Evolutionary conservation across 176 grass and related monocot genomes (phyloP), one percentile per base, ranked within the genome.

Genomic region (Rhynchospora breviuscula): DNA sequence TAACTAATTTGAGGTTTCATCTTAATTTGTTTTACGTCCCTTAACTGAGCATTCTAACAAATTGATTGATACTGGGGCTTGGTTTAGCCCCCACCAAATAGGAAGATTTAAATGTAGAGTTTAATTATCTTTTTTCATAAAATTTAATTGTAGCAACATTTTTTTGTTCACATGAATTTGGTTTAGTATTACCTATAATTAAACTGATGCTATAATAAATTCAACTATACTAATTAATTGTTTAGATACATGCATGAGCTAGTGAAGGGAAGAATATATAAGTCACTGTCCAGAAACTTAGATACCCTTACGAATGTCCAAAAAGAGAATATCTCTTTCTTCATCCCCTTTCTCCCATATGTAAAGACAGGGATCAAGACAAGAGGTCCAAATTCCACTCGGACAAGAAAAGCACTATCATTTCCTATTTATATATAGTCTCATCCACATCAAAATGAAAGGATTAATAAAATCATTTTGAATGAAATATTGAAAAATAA

Each of bases 321-420:
- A 82, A 82, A 67, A 81, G 10, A 64, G 40, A 82, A 65, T 67
- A 82, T 67, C 21, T 48, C 79, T 82, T 82, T 67, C 59, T 82
- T 82, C 33, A 67, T 82, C 59, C 7, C 14, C 59, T 82, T 65
- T 66, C 45, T 31, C 59, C 40, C 61, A 23, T 9, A 53, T 17
- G 63, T 29, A 82, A 82, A 67, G 46, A 66, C 18, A 81, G 57
- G 78, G 25, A 63, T 54, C 49, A 76, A 54, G 3, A 54, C 49
- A 76, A 54, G 3, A 54, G 3, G 61, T 10, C 40, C 60, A 82
- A 23, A 64, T 63, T 63, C 21, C 79, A 81, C 35, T 63, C 8
- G 40, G 3, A 63, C n/a, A 82, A 65, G 59, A 81, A 81, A 81
- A 63, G 29, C 18, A 81, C 59, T 17, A 40, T 47, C 15, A 10